A percentile compares a stretch with the other conserved stretches of the same genome.
Conservation (phyloP, 2,329 filamentous ascomycete species). For the Aspergillus chevalieri region DNA sequence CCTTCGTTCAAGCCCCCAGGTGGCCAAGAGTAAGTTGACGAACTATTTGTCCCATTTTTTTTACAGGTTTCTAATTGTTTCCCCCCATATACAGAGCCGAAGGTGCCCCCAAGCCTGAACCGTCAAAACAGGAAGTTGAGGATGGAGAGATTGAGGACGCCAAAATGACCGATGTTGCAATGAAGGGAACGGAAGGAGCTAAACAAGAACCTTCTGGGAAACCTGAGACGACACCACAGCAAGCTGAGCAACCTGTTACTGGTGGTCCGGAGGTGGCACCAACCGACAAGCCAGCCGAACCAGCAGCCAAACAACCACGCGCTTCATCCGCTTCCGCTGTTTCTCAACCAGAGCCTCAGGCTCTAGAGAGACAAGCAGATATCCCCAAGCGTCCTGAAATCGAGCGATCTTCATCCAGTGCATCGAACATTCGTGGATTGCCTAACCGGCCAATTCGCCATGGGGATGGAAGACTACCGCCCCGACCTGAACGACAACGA, state of each 20-base stretch:
- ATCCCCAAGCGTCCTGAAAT: constrained; percentile 35
- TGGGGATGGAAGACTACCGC: constrained; percentile 31
- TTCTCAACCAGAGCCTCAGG: constrained; percentile 22
- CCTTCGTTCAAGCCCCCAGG: constrained; percentile 35
- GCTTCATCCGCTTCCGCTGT: constrained; percentile 13
- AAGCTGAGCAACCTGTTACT: constrained; percentile 5
- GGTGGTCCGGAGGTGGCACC: constrained; percentile 7
- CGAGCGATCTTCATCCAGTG: constrained; percentile 24
- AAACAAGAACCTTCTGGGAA: constrained; percentile 12
- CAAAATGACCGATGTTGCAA: constrained; percentile 33
- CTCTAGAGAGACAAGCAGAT: constrained; percentile 25
- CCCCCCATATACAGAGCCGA: constrained; percentile 19
- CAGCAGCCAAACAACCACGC: constrained; percentile 8
- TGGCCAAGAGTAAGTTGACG: constrained; percentile 29
- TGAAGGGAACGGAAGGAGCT: constrained; percentile 5
- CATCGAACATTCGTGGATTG: constrained; percentile 25
- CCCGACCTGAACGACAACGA: constrained; percentile 37
- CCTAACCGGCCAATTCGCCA: constrained; percentile 34
- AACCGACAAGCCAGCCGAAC: constrained; percentile 9
- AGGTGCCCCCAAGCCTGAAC: constrained; percentile 18
- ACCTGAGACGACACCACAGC: constrained; percentile 6
- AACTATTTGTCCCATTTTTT: not conserved
- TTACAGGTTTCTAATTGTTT: not conserved
- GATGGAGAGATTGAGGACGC: constrained; percentile 44
- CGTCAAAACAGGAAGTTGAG: constrained; percentile 34